Base-by-base conservation (phyloP, 2,329 filamentous ascomycete species). In the Fusarium sambucinum region DNA sequence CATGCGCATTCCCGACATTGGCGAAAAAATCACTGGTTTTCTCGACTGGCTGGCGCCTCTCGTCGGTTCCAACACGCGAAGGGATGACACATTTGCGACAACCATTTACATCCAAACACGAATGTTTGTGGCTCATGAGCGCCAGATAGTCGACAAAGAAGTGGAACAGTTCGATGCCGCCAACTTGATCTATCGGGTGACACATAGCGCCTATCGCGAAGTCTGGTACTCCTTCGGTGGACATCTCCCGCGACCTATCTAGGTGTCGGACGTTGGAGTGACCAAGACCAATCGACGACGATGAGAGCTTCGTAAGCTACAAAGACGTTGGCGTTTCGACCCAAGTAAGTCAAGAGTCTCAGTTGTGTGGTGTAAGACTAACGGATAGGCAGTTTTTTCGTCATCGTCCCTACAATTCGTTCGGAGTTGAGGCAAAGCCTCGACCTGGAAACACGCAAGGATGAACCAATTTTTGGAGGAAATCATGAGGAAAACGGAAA, bases 1-100 rank as follows among this genome's bases (percentile, higher is more conserved):
- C 27, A 52, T 79, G 38, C 63, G 55, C 11, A 60, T 74, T 21
- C 69, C 75, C 9, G 52, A 44, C 14, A 40, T 73, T 3, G 59
- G 63, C 29, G 42, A 52, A 1, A 66, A 71, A 27, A 52, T 79
- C 19, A 70, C 75, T 1, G 46, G 55, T 11, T 80, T 78, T 53
- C 69, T 80, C 55, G 75, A 77, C 67, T 78, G 76, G 76, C 63
- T 80, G 37, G 69, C 76, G 1, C 59, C 59, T 21, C 63, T 61
- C 12, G 67, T 73, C 14, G 72, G 74, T 9, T 52, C 52, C 12
- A 70, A 70, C 23, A 68, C 77, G 5, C 55, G 63, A 16, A 55
- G 73, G 3, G 75, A 69, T 53, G 77, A 74, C 25, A 61, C 75
- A 40, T 80, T 77, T 76, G 77, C 73, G 3, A 70, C 68, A 5